Conservation (phyloP, 768 basidiomycete species). For the Kondoa subrosea region DNA sequence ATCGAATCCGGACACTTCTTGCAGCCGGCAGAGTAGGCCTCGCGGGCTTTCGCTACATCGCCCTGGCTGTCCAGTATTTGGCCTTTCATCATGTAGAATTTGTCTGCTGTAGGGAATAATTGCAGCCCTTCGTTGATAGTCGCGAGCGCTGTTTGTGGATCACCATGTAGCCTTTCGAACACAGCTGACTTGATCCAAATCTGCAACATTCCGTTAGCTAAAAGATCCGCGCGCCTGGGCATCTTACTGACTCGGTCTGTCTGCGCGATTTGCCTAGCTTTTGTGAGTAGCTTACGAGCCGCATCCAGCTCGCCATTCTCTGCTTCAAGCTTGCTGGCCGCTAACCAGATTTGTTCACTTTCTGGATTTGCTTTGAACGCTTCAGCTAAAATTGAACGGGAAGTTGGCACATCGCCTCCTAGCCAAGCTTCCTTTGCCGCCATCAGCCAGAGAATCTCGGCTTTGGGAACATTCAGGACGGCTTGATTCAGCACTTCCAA, state of each 20-base stretch:
- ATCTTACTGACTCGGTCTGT: conserved; percentile 57
- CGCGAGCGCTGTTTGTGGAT: conserved; percentile 52
- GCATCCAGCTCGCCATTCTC: conserved; percentile 82
- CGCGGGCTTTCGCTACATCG: conserved; percentile 52
- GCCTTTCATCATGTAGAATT: conserved; percentile 93
- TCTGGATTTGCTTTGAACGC: conserved; percentile 92
- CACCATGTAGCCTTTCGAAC: conserved; percentile 78
- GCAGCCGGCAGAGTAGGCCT: conserved; percentile 63
- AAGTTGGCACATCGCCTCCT: conserved; percentile 69
- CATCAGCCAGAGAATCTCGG: conserved; percentile 96
- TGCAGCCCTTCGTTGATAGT: conserved; percentile 56
- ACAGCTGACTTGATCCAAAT: conserved; percentile 99
- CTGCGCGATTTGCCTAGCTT: conserved; percentile 76
- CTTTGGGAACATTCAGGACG: conserved; percentile 79
- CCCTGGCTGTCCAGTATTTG: conserved; percentile 50
- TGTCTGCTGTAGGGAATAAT: conserved; percentile 76
- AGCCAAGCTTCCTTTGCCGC: conserved; percentile 95
- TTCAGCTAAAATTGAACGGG: conserved; percentile 67
- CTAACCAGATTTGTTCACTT: conserved; percentile 93
- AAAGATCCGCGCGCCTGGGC: not conserved
- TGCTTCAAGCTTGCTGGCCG: conserved; percentile 88
- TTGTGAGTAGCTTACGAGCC: conserved; percentile 66
- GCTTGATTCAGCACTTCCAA: conserved; percentile 66
- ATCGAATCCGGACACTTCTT: conserved; percentile 74
- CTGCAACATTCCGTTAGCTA: conserved; percentile 35